A percentile compares a stretch with the other conserved stretches of the same genome.
Evolutionary conservation across 2,329 filamentous ascomycete genomes (phyloP).

Genomic region (Beauveria rudraprayagi): DNA sequence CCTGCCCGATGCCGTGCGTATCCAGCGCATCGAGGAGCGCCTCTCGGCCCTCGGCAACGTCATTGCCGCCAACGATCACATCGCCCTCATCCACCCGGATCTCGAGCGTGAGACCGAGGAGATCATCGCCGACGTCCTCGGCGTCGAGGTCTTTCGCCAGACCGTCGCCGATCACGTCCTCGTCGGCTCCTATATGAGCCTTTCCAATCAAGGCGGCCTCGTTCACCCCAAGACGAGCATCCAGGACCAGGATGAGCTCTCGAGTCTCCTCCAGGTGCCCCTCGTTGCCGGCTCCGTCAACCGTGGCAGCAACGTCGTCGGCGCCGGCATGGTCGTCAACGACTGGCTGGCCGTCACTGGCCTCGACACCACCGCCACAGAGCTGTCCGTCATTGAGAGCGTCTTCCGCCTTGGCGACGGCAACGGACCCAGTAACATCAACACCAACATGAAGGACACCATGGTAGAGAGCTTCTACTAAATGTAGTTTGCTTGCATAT

Average conservation of each 20-base stretch:
- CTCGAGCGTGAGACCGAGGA: slow-evolving; percentile 97
- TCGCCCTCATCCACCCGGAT: slow-evolving; percentile 92
- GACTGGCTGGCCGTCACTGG: slow-evolving; percentile 96
- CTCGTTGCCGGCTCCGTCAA: slow-evolving; percentile 93
- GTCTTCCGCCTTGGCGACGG: slow-evolving; percentile 93
- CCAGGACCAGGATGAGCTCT: slow-evolving; percentile 96
- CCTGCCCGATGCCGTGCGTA: slow-evolving; percentile 83
- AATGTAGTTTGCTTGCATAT: slow-evolving; percentile 17
- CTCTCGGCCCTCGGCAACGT: slow-evolving; percentile 94
- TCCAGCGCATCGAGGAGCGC: slow-evolving; percentile 95
- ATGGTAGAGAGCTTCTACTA: slow-evolving; percentile 99
- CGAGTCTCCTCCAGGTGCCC: slow-evolving; percentile 85
- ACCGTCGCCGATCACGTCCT: slow-evolving; percentile 96
- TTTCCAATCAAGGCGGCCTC: slow-evolving; percentile 92
- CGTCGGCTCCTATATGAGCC: slow-evolving; percentile 90
- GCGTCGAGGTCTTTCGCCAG: slow-evolving; percentile 85
- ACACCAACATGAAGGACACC: slow-evolving; percentile 85
- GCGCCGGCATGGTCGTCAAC: slow-evolving; percentile 55
- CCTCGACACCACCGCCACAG: slow-evolving; percentile 91
- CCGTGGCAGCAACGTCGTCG: slow-evolving; percentile 87
- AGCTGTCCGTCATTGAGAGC: slow-evolving; percentile 91
- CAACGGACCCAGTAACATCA: slow-evolving; percentile 67
- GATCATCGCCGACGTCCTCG: slow-evolving; percentile 90
- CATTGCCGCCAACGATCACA: slow-evolving; percentile 93
- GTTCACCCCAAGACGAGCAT: slow-evolving; percentile 96